Evolutionary conservation across 257 asterid species (phyloP).

Genomic region (Nemophila menziesii): DNA sequence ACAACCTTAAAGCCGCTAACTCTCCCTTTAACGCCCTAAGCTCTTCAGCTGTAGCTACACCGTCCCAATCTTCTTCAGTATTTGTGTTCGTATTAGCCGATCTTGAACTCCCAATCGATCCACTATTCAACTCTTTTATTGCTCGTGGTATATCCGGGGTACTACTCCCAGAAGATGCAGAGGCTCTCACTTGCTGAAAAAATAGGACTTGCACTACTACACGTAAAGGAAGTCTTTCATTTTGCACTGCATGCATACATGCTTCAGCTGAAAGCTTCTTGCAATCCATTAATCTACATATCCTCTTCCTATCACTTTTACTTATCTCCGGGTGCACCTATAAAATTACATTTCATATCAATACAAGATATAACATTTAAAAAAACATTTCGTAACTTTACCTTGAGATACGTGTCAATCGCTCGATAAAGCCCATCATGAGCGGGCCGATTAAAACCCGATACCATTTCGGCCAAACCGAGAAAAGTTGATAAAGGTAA

Average conservation of each 20-base stretch:
- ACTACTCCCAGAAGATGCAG: conserved; percentile 89
- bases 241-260: conserved; percentile 93
- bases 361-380: neutral
- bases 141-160: conserved; percentile 88
- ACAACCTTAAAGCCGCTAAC: conserved; percentile 63
- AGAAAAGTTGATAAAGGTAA: conserved; percentile 45
- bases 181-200: conserved; percentile 87
- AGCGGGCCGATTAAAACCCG: conserved; percentile 55
- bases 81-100: conserved; percentile 50
- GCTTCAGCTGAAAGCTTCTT: conserved; percentile 86
- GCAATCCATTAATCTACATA: conserved; percentile 84
- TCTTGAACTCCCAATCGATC: conserved; percentile 69
- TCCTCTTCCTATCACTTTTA: conserved; percentile 73
- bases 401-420: conserved; percentile 79
- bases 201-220: conserved; percentile 86
- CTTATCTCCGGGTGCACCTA: conserved; percentile 80
- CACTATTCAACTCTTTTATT: conserved; percentile 57
- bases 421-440: conserved; percentile 85
- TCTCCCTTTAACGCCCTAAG: conserved; percentile 79
- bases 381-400: conserved; percentile 11
- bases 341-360: conserved; percentile 4
- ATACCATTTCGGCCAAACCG: conserved; percentile 65
- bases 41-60: conserved; percentile 77
- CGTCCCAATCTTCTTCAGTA: conserved; percentile 96
- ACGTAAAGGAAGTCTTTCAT: conserved; percentile 82